Conservation (phyloP, 345 rosid genomes). For the Eucalyptus paniculata region DNA sequence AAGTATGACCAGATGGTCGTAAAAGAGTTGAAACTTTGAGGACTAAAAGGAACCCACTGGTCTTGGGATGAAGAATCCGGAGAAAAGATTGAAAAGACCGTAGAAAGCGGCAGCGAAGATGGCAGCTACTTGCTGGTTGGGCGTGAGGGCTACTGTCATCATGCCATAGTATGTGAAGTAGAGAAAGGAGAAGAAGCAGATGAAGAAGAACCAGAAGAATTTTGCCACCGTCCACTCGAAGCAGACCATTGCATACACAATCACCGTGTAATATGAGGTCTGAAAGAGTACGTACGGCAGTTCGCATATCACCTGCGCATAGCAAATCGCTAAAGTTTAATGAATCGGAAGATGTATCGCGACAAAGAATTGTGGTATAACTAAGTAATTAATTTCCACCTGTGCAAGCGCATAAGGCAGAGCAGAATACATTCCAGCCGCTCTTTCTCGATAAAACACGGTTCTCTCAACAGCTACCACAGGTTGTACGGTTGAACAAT, state of each 20-base stretch:
- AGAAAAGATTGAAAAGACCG: conserved; percentile 66
- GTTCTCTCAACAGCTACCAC: conserved; percentile 59
- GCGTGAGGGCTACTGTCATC: conserved; percentile 88
- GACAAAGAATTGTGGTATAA: neutral
- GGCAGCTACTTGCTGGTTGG: conserved; percentile 79
- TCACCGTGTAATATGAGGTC: conserved; percentile 49
- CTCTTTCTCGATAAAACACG: conserved; percentile 69
- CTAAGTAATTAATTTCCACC: conserved; percentile 5
- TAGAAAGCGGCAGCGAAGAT: conserved; percentile 79
- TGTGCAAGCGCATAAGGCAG: conserved; percentile 66
- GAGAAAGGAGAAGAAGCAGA: conserved; percentile 75
- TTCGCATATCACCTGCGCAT: conserved; percentile 55
- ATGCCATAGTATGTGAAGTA: conserved; percentile 96
- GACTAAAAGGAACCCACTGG: conserved; percentile 34
- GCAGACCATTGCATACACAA: conserved; percentile 66
- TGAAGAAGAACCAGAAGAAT: conserved; percentile 80
- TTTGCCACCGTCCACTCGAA: conserved; percentile 71
- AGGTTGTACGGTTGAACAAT: conserved; percentile 61
- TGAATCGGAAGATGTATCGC: neutral
- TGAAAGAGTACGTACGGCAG: conserved; percentile 68
- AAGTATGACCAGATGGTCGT: neutral
- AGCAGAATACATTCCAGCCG: conserved; percentile 73
- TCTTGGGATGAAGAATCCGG: conserved; percentile 84
- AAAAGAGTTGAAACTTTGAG: neutral
- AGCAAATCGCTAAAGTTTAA: neutral